A percentile compares a stretch with the other conserved stretches of the same genome.
phyloP scores from a whole-genome alignment of 768 basidiomycete species.

The Rhizopogon vesiculosus region DNA sequence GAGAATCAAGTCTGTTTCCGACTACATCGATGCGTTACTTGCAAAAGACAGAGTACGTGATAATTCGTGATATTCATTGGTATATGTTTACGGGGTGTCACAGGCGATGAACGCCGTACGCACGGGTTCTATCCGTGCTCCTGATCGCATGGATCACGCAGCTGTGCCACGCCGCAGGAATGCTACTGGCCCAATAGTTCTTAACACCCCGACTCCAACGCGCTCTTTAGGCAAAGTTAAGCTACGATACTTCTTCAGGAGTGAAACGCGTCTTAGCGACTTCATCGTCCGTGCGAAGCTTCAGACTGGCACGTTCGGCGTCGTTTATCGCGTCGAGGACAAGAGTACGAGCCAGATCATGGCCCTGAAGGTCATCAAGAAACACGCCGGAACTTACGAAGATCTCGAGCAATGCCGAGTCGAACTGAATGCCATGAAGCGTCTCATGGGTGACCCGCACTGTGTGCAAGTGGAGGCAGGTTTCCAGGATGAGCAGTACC shows the following conservation, averaged over 20 bases:
- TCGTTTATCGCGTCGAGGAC: slow-evolving; percentile 5
- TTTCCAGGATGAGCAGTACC: slow-evolving; percentile 9
- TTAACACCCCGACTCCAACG: background rate
- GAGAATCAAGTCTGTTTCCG: background rate
- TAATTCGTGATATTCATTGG: background rate
- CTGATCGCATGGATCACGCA: background rate
- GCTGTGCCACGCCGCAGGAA: background rate
- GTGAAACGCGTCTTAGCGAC: background rate
- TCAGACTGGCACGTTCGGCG: slow-evolving; percentile 3
- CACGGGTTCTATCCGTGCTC: background rate
- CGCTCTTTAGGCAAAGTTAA: background rate
- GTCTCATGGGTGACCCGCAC: slow-evolving; percentile 3
- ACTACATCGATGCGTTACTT: background rate
- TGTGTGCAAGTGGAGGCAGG: slow-evolving; percentile 6
- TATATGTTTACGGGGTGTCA: background rate
- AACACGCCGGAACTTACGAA: background rate
- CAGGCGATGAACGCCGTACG: background rate
- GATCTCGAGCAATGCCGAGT: background rate
- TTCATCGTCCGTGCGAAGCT: slow-evolving; percentile 1
- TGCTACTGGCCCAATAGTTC: background rate
- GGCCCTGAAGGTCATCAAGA: slow-evolving; percentile 9
- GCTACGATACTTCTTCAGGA: background rate
- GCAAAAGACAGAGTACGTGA: background rate
- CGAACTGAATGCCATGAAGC: slow-evolving; percentile 5
- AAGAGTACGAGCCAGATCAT: background rate